phyloP scores from a whole-genome alignment of 495 filamentous ascomycete genomes.

The Tetracladium marchalianum region DNA sequence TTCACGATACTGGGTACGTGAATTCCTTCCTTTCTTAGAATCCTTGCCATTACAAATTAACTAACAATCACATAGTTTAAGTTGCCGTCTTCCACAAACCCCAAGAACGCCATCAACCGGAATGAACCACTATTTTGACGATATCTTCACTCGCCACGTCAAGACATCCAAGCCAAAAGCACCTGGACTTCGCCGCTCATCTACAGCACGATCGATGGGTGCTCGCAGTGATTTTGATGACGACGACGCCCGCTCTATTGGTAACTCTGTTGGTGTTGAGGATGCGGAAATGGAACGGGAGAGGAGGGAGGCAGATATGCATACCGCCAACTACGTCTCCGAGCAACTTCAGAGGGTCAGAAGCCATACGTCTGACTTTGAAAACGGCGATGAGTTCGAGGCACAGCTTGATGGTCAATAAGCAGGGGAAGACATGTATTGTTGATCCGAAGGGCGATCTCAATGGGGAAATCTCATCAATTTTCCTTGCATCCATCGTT shows the following conservation, averaged over 20 bases:
- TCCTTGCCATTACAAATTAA: neutral
- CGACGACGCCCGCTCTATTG: conserved; percentile 20
- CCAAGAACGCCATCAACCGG: conserved; percentile 75
- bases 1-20: conserved; percentile 77
- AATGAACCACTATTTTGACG: conserved; percentile 90
- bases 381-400: conserved; percentile 51
- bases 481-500: too few relatives aligned
- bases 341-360: conserved; percentile 57
- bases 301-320: conserved; percentile 47
- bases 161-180: conserved; percentile 22
- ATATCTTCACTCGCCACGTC: conserved; percentile 58
- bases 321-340: conserved; percentile 61
- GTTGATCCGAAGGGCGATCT: too few relatives aligned
- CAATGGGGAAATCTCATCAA: too few relatives aligned
- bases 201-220: conserved; percentile 76
- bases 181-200: conserved; percentile 60
- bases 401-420: conserved; percentile 32
- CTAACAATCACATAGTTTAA: conserved; percentile 34
- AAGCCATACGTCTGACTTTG: conserved; percentile 39
- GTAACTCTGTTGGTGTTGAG: conserved; percentile 17
- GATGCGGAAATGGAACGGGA: conserved; percentile 28
- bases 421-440: neutral
- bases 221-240: conserved; percentile 72
- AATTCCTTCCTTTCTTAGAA: conserved; percentile 17
- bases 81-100: conserved; percentile 86